These are phyloP conservation scores for Trichophyton schoenleinii DNA, from an alignment of 2,329 filamentous ascomycete species.

Conservation along the genomic window DNA sequence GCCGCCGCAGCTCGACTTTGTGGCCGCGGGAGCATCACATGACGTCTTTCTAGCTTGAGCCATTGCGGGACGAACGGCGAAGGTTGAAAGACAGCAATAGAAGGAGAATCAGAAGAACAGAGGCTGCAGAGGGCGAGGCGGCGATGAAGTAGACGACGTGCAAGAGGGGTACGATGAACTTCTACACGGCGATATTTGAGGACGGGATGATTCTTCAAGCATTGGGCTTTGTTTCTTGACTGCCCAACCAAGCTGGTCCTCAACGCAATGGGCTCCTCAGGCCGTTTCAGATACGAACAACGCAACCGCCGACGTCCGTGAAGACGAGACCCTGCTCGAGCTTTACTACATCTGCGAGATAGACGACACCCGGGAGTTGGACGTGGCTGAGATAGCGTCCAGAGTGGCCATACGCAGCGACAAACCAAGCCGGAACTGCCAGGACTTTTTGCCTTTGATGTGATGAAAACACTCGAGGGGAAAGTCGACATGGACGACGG, in stretches of 20 bases:
- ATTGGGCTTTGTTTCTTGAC: slow-evolving; percentile 2
- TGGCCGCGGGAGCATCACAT: neutral
- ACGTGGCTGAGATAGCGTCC: slow-evolving; percentile 12
- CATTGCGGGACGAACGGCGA: neutral
- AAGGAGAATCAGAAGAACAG: neutral
- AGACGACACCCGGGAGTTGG: slow-evolving; percentile 2
- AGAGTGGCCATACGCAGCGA: slow-evolving; percentile 16
- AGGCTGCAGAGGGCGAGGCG: neutral
- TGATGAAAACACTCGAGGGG: slow-evolving; percentile 14
- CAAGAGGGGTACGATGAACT: neutral
- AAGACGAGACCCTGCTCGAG: slow-evolving; percentile 5
- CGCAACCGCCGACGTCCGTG: slow-evolving; percentile 7
- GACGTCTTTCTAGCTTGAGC: neutral
- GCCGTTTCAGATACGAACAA: slow-evolving; percentile 7
- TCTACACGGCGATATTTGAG: neutral
- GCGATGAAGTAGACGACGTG: too few species aligned
- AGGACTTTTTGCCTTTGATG: slow-evolving; percentile 19
- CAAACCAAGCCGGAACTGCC: slow-evolving; percentile 17
- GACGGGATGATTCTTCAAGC: neutral
- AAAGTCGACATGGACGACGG: slow-evolving; percentile 10
- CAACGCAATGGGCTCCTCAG: slow-evolving; percentile 6
- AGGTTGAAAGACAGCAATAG: neutral
- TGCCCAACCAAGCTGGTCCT: slow-evolving; percentile 1
- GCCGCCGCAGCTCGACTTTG: neutral
- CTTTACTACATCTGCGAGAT: slow-evolving; percentile 7